Conservation (phyloP, 257 asterid species). For the Striga asiatica region DNA sequence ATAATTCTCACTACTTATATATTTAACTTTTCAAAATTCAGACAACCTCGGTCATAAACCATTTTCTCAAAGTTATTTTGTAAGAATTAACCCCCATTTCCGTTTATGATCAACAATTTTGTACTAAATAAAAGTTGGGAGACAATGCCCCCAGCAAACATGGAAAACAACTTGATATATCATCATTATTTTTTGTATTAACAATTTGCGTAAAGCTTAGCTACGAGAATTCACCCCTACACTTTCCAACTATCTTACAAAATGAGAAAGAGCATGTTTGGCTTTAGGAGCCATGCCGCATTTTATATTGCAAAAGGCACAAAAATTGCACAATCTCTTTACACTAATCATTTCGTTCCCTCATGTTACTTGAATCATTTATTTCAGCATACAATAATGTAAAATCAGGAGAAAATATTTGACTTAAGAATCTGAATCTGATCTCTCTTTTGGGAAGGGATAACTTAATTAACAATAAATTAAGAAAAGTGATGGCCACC, state of each 20-base stretch:
- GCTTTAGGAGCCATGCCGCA: constrained; percentile 35
- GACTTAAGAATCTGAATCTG: constrained; percentile 40
- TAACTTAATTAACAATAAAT: background rate
- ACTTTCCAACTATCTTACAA: background rate
- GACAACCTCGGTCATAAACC: too few relatives aligned
- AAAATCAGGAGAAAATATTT: constrained; percentile 20
- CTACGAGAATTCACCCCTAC: background rate
- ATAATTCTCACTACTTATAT: too few relatives aligned
- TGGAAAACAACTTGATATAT: constrained; percentile 9
- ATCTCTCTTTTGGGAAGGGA: constrained; percentile 19
- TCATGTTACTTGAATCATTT: constrained; percentile 74
- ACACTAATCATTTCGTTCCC: constrained; percentile 48
- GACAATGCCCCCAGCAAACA: constrained; percentile 21
- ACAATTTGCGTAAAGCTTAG: constrained; percentile 6
- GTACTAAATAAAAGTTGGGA: background rate
- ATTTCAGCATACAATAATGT: constrained; percentile 18
- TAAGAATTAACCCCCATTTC: too few relatives aligned
- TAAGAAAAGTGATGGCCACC: too few relatives aligned
- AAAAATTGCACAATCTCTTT: constrained; percentile 30
- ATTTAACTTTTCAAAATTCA: too few relatives aligned
- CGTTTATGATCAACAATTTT: background rate
- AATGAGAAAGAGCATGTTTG: constrained; percentile 34
- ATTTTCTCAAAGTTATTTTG: too few relatives aligned
- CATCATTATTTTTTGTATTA: constrained; percentile 12
- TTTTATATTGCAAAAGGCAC: constrained; percentile 24